Evolutionary conservation across 1,284 basidiomycete species (phyloP).

Genomic region (Pseudozyma sp.): DNA sequence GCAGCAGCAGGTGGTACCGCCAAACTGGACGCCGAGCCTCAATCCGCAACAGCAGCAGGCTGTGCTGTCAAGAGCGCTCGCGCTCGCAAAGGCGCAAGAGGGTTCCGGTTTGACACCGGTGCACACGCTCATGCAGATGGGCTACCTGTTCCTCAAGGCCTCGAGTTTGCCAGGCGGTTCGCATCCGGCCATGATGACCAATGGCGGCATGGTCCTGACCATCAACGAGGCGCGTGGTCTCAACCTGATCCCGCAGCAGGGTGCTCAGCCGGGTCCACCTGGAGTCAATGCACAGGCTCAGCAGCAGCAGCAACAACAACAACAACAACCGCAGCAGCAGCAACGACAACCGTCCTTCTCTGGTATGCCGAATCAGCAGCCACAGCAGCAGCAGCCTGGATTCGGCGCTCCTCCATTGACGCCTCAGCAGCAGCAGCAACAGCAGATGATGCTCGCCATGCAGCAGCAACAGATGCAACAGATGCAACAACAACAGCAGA

Average conservation of each 20-base stretch:
- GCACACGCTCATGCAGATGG: constrained; percentile 61
- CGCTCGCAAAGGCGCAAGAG: constrained; percentile 55
- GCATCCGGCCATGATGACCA: constrained; percentile 43
- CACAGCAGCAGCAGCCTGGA: constrained; percentile 22
- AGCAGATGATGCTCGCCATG: constrained; percentile 44
- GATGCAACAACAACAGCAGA: constrained; percentile 45
- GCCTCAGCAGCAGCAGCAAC: constrained; percentile 24
- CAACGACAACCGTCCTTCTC: constrained; percentile 24
- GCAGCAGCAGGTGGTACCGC: constrained; percentile 45
- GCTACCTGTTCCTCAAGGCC: constrained; percentile 62
- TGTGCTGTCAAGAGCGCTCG: constrained; percentile 53
- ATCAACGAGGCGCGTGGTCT: constrained; percentile 61
- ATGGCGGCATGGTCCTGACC: constrained; percentile 61
- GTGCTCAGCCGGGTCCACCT: constrained; percentile 16
- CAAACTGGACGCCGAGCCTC: constrained; percentile 56
- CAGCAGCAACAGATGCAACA: constrained; percentile 38
- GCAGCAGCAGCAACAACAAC: constrained; percentile 25
- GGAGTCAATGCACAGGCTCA: constrained; percentile 11
- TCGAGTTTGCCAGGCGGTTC: constrained; percentile 53
- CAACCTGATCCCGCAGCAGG: constrained; percentile 55
- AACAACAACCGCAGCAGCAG: constrained; percentile 13
- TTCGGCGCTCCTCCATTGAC: constrained; percentile 13
- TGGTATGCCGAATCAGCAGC: constrained; percentile 14
- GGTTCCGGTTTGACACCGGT: constrained; percentile 50
- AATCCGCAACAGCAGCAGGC: constrained; percentile 60